Conservation (phyloP, 2,329 filamentous ascomycete species). For the Colletotrichum orchidophilum region DNA sequence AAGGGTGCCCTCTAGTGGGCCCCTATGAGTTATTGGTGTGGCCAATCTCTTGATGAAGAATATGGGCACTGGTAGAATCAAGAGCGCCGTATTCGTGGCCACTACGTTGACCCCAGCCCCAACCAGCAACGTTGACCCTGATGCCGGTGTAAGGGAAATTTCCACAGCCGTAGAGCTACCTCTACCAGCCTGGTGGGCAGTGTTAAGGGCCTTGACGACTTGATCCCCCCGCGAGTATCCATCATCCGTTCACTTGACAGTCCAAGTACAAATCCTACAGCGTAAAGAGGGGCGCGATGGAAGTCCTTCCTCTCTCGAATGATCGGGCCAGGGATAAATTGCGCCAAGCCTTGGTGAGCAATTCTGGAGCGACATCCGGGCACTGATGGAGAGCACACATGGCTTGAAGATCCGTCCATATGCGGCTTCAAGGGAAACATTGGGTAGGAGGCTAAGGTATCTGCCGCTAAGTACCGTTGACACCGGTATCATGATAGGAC, state of each 20-base stretch:
- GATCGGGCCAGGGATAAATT: slow-evolving; percentile 11
- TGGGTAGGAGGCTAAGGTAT: neutral
- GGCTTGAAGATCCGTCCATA: slow-evolving; percentile 9
- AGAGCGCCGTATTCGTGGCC: slow-evolving; percentile 51
- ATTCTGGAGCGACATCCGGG: slow-evolving; percentile 4
- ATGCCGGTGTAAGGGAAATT: slow-evolving; percentile 52
- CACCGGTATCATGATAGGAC: neutral
- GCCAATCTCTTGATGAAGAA: slow-evolving; percentile 57
- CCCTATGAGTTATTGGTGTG: slow-evolving; percentile 55
- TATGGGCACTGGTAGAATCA: slow-evolving; percentile 50
- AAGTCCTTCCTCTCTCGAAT: slow-evolving; percentile 15
- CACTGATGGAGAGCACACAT: neutral
- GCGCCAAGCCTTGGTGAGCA: slow-evolving; percentile 18
- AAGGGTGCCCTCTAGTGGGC: too few species aligned
- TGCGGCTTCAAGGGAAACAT: neutral
- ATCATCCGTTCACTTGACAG: too few species aligned
- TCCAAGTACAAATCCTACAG: slow-evolving; percentile 25
- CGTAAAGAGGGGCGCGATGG: slow-evolving; percentile 18
- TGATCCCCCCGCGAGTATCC: too few species aligned
- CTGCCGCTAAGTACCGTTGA: neutral
- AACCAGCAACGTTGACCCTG: slow-evolving; percentile 52
- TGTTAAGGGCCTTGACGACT: slow-evolving; percentile 45
- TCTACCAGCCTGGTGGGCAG: slow-evolving; percentile 52
- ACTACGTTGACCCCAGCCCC: slow-evolving; percentile 58
- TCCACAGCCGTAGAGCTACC: slow-evolving; percentile 53